Evolutionary conservation across 169 alveolate genomes (phyloP), one percentile per base, ranked within the genome.

Genomic region (Besnoitia besnoiti): DNA sequence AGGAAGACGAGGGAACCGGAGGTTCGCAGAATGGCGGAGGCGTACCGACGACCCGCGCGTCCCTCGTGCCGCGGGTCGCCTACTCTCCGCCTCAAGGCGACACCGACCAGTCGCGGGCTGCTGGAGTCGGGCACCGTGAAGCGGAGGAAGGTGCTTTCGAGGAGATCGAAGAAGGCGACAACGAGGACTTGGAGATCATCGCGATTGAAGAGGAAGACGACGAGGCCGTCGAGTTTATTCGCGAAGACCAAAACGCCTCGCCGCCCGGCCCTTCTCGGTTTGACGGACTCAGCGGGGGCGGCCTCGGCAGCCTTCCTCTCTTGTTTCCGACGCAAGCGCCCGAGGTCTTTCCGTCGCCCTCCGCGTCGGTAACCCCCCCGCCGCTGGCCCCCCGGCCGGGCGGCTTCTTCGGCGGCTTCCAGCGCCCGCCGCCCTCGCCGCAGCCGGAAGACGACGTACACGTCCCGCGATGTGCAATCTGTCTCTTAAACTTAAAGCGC

Each of bases 401-500:
- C 27, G 67, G 12, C 30, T 55, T n/a, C 3, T 5, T 5, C 67
- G 67, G 24, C n/a, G n/a, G n/a, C n/a, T n/a, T n/a, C n/a, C n/a
- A n/a, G n/a, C n/a, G 19, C 30, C 82, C 82, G 44, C 44, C 14
- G 12, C 10, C 82, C 46, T 39, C 46, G 46, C 30, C 39, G 46
- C 39, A 37, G 46, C 47, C 47, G 8, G 82, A 73, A n/a, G 82
- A 73, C 47, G 39, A 73, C 24, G 82, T 37, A 12, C n/a, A 77
- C 21, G 87, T 42, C 37, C 87, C 87, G 49, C 49, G 87, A 37
- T 77, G 87, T 39, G 59, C 87, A 4, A 77, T 77, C 87, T 77
- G 87, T 42, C 59, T 77, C 40, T 21, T 77, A n/a, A 77, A 77
- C 21, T 35, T 77, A 37, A 77, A 44, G 35, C 14, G 87, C 10